Conservation (phyloP, 495 filamentous ascomycete genomes). For the Talaromyces borbonicus region DNA sequence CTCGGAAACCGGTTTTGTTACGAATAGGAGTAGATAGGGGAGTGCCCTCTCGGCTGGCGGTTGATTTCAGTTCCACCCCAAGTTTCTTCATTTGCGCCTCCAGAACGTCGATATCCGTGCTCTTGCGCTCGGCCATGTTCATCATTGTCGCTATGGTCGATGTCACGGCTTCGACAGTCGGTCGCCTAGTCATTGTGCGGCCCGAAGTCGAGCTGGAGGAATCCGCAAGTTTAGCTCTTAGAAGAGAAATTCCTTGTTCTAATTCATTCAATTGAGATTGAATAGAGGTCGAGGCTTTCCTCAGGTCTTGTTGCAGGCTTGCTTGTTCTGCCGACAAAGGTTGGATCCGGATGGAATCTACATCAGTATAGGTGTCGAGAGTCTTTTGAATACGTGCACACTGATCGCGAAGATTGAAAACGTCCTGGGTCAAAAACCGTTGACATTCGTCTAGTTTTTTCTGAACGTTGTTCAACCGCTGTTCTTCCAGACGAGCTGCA, state of each 20-base stretch:
- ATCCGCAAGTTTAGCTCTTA: conserved; percentile 68
- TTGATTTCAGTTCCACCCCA: conserved; percentile 42
- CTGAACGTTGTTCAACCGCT: conserved; percentile 52
- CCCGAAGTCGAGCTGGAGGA: conserved; percentile 24
- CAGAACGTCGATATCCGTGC: conserved; percentile 78
- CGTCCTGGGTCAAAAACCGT: conserved; percentile 49
- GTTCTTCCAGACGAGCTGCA: conserved; percentile 47
- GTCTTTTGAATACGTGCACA: conserved; percentile 64
- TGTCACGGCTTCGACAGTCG: conserved; percentile 84
- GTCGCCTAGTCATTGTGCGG: conserved; percentile 31
- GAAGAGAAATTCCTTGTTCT: conserved; percentile 69
- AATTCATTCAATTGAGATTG: conserved; percentile 65
- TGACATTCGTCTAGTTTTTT: conserved; percentile 52
- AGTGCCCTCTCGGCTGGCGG: conserved; percentile 39
- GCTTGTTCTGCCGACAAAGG: conserved; percentile 77
- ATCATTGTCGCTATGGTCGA: conserved; percentile 91
- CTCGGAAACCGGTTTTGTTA: conserved; percentile 21
- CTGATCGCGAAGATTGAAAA: conserved; percentile 56
- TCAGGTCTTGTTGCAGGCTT: conserved; percentile 70
- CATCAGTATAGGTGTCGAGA: conserved; percentile 56
- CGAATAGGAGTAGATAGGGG: conserved; percentile 54
- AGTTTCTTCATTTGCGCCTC: conserved; percentile 74
- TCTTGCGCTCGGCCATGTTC: conserved; percentile 76
- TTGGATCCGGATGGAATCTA: conserved; percentile 47
- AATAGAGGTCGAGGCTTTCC: conserved; percentile 56